phyloP scores from a whole-genome alignment of 495 filamentous ascomycete genomes.

The Penicillium ucsense region DNA sequence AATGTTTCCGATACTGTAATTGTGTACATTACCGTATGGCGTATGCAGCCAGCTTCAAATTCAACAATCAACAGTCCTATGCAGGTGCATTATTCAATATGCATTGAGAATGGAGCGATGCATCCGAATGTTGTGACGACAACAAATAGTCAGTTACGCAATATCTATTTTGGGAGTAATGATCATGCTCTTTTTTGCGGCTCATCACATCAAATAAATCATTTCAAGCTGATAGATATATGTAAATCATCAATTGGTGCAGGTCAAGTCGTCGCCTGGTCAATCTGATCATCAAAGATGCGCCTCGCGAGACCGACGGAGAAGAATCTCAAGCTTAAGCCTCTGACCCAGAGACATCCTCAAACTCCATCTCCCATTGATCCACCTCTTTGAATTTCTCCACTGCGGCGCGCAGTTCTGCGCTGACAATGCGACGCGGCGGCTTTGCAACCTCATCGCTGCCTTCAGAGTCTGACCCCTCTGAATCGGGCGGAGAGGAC shows the following conservation, averaged over 20 bases:
- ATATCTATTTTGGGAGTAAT: too few species aligned
- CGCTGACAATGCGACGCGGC: constrained; percentile 18
- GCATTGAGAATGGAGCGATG: too few species aligned
- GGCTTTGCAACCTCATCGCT: neutral
- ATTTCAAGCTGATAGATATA: neutral
- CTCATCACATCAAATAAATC: neutral
- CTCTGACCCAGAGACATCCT: constrained; percentile 38
- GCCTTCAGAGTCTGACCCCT: constrained; percentile 20
- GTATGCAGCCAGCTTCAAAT: too few species aligned
- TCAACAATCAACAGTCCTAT: too few species aligned
- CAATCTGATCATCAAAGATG: too few species aligned
- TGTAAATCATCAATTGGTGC: neutral
- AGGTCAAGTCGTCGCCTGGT: neutral
- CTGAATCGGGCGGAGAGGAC: constrained; percentile 30
- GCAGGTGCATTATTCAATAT: too few species aligned
- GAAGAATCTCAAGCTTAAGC: constrained; percentile 6
- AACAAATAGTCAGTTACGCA: too few species aligned
- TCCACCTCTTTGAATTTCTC: constrained; percentile 61
- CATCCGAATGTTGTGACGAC: too few species aligned
- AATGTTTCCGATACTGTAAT: too few species aligned
- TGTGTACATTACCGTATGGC: too few species aligned
- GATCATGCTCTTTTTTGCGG: too few species aligned
- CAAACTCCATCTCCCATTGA: constrained; percentile 65
- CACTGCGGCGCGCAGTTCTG: constrained; percentile 27
- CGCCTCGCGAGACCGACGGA: too few species aligned